These are phyloP conservation scores for Ilyonectria robusta DNA, from an alignment of 2,329 filamentous ascomycete species.

Conservation along the genomic window DNA sequence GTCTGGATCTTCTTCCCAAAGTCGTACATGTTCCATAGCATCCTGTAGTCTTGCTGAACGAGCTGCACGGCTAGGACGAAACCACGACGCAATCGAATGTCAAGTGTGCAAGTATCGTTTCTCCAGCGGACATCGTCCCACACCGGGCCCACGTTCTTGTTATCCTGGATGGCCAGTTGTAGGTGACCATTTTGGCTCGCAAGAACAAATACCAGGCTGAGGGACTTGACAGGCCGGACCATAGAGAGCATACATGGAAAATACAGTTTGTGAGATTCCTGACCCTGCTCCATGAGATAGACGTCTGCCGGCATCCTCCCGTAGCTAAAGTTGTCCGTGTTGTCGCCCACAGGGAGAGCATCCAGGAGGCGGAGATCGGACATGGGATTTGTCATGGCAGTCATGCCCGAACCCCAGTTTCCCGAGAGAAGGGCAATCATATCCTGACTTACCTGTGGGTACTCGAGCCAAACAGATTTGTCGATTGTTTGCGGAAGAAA, in stretches of 20 bases:
- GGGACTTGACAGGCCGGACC: constrained; percentile 77
- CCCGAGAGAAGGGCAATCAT: constrained; percentile 79
- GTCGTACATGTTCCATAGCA: constrained; percentile 86
- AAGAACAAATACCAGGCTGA: constrained; percentile 79
- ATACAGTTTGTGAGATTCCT: constrained; percentile 75
- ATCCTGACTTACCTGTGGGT: constrained; percentile 81
- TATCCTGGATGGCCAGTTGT: constrained; percentile 80
- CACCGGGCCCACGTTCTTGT: constrained; percentile 76
- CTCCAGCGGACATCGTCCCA: constrained; percentile 91
- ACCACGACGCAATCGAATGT: constrained; percentile 80
- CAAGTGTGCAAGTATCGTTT: constrained; percentile 74
- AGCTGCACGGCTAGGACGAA: constrained; percentile 81
- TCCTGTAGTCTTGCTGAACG: constrained; percentile 82
- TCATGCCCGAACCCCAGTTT: constrained; percentile 65
- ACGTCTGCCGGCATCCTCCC: constrained; percentile 82
- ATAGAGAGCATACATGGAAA: constrained; percentile 85
- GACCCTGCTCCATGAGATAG: constrained; percentile 80
- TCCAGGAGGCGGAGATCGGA: constrained; percentile 71
- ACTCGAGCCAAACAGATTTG: constrained; percentile 85
- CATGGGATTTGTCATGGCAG: constrained; percentile 62
- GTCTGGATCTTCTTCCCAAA: constrained; percentile 84
- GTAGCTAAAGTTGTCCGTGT: constrained; percentile 80
- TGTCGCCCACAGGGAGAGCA: constrained; percentile 84
- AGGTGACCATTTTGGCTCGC: constrained; percentile 85
- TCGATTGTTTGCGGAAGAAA: constrained; percentile 84